Base-by-base conservation (phyloP, 2,329 filamentous ascomycete species). In the Penicillium sp. region DNA sequence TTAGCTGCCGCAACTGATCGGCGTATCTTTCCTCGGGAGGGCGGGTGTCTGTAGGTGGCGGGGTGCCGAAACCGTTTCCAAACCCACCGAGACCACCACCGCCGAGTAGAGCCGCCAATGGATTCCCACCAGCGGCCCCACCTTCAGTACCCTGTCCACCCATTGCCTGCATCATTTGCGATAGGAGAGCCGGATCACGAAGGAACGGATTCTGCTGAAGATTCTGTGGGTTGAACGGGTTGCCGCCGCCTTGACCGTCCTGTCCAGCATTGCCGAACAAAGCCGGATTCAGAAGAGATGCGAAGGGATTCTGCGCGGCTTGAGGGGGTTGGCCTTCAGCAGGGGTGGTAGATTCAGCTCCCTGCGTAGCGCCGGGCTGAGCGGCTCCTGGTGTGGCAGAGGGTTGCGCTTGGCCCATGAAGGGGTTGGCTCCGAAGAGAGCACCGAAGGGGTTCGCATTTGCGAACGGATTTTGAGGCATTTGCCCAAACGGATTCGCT, bases 11-110 rank as follows among this genome's bases (percentile, higher is more conserved):
- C 41, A 99, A 77, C 72, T 99, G 92, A 28, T 88, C 84, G 3
- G 88, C 90, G 62, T 95, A 99, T 51, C 89, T 79, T 72, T 97
- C 93, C 76, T 99, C 93, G 0, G 93, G 92, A 4, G 93, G 91
- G 54, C 92, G 81, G 64, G 80, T 95, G 72, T 99, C 93, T 2
- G 80, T 72, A 4, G 89, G 87, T 14, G 80, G 72, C 11, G 80
- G 70, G 22, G 65, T 65, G 13, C 71, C 67, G 16, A 66, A 64
- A 22, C 63, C 70, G 77, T 74, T 66, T 16, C 70, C 67, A 19
- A 66, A 63, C 18, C 63, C 70, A 77, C 74, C 48, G 19, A 54
- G 50, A 31, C 55, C 67, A 77, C 77, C 68, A 77, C 76, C 70
- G 79, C 81, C 80, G 30, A 75, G 78, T 48, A 82, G 71, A 36